These are phyloP conservation scores for Piromyces finnis DNA, from an alignment of 192 early-diverging fungal species.

Conservation along the genomic window DNA sequence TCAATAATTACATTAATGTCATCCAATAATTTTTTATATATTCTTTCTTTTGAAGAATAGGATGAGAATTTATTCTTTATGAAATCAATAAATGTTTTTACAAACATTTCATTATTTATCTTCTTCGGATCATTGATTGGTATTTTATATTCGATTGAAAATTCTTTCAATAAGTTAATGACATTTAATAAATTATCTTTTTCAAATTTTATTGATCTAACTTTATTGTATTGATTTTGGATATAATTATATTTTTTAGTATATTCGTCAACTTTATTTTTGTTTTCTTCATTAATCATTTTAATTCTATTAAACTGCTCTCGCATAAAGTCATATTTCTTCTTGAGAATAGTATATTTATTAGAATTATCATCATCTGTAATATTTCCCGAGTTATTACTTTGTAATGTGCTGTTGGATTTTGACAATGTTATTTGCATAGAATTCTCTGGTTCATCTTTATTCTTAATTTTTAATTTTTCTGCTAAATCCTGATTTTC, in stretches of 20 bases:
- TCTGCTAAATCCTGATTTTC: neutral
- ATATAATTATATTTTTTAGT: neutral
- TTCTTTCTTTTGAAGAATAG: neutral
- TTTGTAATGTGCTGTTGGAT: neutral
- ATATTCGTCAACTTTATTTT: neutral
- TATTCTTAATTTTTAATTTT: neutral
- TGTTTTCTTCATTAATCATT: neutral
- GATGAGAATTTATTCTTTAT: neutral
- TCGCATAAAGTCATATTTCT: neutral
- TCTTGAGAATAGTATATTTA: neutral
- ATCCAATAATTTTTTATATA: neutral
- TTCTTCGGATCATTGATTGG: neutral
- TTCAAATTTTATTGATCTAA: neutral
- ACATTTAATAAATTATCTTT: neutral
- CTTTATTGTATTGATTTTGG: neutral
- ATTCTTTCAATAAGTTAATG: neutral
- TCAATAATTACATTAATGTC: neutral
- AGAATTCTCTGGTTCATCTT: too few species aligned
- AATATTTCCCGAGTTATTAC: neutral
- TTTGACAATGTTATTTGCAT: neutral
- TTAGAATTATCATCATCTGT: neutral
- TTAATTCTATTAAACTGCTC: neutral
- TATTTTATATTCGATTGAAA: neutral
- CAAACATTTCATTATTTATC: neutral
- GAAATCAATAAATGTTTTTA: neutral